phyloP scores from a whole-genome alignment of 2,329 filamentous ascomycete species.

The Sporothrix curviconia region DNA sequence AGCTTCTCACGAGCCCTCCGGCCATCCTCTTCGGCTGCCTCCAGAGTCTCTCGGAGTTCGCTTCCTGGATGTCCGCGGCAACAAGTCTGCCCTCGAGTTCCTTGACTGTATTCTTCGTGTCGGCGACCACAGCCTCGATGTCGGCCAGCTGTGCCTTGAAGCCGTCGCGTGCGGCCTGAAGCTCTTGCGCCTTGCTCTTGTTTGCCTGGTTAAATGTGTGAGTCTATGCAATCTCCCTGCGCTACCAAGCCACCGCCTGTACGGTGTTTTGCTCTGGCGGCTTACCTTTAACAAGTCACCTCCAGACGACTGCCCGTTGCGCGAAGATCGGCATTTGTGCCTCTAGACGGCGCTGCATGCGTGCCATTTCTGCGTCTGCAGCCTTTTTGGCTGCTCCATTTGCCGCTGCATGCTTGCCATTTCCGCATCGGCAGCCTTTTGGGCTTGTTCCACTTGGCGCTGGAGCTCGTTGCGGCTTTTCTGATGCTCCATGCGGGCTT shows the following conservation, averaged over 20 bases:
- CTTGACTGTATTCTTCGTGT: conserved; percentile 19
- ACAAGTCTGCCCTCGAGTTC: conserved; percentile 28
- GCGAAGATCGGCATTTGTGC: conserved; percentile 59
- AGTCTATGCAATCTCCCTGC: too few species aligned
- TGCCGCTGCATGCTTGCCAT: conserved; percentile 27
- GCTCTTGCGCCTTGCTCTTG: conserved; percentile 54
- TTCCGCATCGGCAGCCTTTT: conserved; percentile 44
- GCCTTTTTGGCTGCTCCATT: conserved; percentile 40
- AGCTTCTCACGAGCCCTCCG: conserved; percentile 27
- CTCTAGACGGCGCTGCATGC: conserved; percentile 44
- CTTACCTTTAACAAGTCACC: conserved; percentile 54
- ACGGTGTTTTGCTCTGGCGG: too few species aligned
- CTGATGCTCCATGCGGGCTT: conserved; percentile 23
- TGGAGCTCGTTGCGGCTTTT: conserved; percentile 14
- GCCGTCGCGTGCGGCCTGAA: conserved; percentile 49
- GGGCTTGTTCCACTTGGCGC: conserved; percentile 32
- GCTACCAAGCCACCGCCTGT: too few species aligned
- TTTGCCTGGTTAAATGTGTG: conserved; percentile 44
- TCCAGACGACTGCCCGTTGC: conserved; percentile 56
- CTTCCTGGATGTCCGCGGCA: conserved; percentile 16
- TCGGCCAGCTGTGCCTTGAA: conserved; percentile 36
- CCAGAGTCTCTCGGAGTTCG: conserved; percentile 25
- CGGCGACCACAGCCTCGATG: conserved; percentile 14
- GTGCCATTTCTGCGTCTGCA: conserved; percentile 43
- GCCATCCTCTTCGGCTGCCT: conserved; percentile 21